Evolutionary conservation across 805 yeast genomes (phyloP).

Genomic region (Saturnispora ahearnii): DNA sequence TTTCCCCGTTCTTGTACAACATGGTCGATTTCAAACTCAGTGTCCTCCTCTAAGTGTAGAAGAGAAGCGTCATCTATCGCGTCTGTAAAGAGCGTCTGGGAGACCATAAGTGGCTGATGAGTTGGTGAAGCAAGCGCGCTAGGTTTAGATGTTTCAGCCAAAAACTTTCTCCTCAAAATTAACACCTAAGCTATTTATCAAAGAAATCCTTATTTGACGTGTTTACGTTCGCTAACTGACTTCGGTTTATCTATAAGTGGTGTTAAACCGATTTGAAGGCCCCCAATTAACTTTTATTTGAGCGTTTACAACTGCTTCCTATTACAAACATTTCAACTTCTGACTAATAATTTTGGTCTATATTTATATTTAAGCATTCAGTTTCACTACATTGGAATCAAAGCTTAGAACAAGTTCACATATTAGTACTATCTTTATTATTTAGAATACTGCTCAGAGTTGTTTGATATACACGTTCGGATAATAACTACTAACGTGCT

Average conservation of each 20-base stretch:
- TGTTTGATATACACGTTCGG: neutral
- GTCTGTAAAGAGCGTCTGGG: slow-evolving; percentile 10
- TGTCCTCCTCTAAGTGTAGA: neutral
- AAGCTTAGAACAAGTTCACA: neutral
- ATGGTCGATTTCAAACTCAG: neutral
- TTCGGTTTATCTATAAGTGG: neutral
- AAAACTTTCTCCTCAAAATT: neutral
- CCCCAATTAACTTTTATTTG: too few relatives aligned
- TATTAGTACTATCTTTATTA: too few relatives aligned
- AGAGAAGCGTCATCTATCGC: slow-evolving; percentile 9
- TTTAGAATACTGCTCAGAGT: slow-evolving; percentile 6
- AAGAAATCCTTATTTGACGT: neutral
- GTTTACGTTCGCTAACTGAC: neutral
- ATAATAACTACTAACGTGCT: neutral
- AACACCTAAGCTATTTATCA: neutral
- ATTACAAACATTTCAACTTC: too few relatives aligned
- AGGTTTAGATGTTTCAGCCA: neutral
- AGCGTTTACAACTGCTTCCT: too few relatives aligned
- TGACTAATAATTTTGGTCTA: too few relatives aligned
- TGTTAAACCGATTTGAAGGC: neutral
- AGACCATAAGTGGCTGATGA: neutral
- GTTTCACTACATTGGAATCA: neutral
- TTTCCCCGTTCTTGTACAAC: neutral
- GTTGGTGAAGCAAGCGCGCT: neutral
- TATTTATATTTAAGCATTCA: too few relatives aligned